Evolutionary conservation across 257 asterid genomes (phyloP).

Genomic region (Solanum megistacrolobum): DNA sequence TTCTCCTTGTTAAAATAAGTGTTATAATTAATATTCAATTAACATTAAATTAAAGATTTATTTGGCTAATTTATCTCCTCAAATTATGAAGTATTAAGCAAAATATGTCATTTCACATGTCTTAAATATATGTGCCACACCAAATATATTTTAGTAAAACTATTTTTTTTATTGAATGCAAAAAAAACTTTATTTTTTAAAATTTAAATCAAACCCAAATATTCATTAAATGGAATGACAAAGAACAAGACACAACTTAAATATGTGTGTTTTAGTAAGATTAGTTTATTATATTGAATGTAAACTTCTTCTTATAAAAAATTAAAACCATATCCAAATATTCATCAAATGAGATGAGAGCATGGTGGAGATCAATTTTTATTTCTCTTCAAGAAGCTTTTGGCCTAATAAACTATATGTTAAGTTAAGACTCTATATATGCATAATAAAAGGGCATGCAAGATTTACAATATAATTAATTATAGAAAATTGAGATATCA

Average conservation of each 20-base stretch:
- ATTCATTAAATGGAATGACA: background rate
- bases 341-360: background rate
- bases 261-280: background rate
- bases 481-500: too few relatives aligned
- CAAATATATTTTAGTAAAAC: too few relatives aligned
- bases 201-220: background rate
- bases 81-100: too few relatives aligned
- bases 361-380: too few relatives aligned
- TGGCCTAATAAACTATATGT: background rate
- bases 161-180: too few relatives aligned
- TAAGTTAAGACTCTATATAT: too few relatives aligned
- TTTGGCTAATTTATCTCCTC: background rate
- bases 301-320: too few relatives aligned
- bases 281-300: too few relatives aligned
- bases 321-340: background rate
- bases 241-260: too few relatives aligned
- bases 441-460: accelerated
- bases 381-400: background rate
- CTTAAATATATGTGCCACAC: too few relatives aligned
- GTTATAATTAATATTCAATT: background rate
- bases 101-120: background rate
- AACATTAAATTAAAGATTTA: background rate
- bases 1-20: background rate
- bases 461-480: too few relatives aligned
- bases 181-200: too few relatives aligned